Conservation (phyloP, 805 yeast genomes). For the Wickerhamomyces rabaulensis region DNA sequence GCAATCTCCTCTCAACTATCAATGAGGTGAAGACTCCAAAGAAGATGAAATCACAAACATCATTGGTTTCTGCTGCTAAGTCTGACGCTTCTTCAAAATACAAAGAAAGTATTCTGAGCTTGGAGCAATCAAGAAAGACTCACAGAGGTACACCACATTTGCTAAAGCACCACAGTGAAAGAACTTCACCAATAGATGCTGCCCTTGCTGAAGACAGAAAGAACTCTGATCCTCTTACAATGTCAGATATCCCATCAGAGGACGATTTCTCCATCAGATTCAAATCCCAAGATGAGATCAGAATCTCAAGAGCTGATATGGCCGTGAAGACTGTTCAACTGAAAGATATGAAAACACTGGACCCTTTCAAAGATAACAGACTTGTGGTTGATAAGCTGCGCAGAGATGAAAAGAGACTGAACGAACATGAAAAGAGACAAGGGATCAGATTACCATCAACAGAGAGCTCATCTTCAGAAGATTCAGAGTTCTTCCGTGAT, state of each 20-base stretch:
- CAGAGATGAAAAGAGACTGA: not conserved
- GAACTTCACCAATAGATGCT: not conserved
- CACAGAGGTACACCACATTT: conserved; percentile 19
- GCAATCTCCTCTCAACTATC: not conserved
- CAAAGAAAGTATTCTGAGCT: conserved; percentile 12
- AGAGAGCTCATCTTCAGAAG: not conserved
- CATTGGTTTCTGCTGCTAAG: conserved; percentile 4
- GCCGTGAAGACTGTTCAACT: not conserved
- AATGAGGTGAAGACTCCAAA: not conserved
- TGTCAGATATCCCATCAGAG: not conserved
- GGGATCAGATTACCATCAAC: not conserved
- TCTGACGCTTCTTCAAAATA: conserved; percentile 1
- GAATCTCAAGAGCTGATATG: not conserved
- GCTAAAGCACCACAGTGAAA: conserved; percentile 2
- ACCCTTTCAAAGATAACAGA: not conserved
- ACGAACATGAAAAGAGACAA: not conserved
- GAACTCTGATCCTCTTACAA: not conserved
- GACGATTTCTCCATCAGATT: not conserved
- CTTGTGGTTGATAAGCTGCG: not conserved
- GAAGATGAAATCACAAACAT: conserved; percentile 1
- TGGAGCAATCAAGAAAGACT: conserved; percentile 21
- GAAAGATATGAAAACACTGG: not conserved
- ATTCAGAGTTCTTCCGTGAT: not conserved
- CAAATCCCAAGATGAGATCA: not conserved
- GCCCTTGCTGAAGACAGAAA: not conserved